Conservation (phyloP, 225 moss, liverwort and hornwort genomes). For the Takakia lepidozioides region DNA sequence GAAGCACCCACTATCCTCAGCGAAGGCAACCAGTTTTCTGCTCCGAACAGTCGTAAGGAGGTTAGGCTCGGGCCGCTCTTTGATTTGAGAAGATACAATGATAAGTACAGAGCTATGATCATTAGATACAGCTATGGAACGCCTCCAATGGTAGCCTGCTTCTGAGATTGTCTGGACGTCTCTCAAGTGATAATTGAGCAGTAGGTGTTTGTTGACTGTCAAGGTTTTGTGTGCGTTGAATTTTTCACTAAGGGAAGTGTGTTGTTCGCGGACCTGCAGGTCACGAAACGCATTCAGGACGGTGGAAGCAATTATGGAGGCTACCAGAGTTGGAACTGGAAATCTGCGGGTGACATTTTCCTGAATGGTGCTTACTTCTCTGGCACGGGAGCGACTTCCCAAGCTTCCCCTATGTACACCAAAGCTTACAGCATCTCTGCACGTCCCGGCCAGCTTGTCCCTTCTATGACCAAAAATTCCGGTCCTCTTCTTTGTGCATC, state of each 20-base stretch:
- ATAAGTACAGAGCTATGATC: no score
- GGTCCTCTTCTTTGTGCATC: conserved; percentile 6
- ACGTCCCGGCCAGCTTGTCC: conserved; percentile 13
- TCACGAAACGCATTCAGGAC: conserved; percentile 32
- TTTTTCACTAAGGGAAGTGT: no score
- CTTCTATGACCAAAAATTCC: not conserved
- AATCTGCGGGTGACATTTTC: conserved; percentile 17
- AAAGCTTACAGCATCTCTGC: conserved; percentile 13
- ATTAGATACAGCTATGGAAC: no score
- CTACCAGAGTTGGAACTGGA: conserved; percentile 17
- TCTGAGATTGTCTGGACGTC: no score
- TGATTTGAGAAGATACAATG: no score
- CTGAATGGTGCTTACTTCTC: conserved; percentile 11
- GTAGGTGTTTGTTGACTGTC: no score
- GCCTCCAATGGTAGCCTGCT: no score
- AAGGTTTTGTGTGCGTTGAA: no score
- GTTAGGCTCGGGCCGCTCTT: no score
- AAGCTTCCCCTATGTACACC: conserved; percentile 12
- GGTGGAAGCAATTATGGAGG: conserved; percentile 7
- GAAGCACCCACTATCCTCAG: conserved; percentile 31
- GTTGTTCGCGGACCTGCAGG: no score
- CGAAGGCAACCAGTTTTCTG: conserved; percentile 26
- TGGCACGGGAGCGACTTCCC: conserved; percentile 14
- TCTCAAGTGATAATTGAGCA: no score
- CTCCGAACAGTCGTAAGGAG: conserved; percentile 11